Percentiles rank a stretch among this genome's conserved stretches.
phyloP scores from a whole-genome alignment of 805 yeast genomes.

The Saccharomycopsis babjevae region DNA sequence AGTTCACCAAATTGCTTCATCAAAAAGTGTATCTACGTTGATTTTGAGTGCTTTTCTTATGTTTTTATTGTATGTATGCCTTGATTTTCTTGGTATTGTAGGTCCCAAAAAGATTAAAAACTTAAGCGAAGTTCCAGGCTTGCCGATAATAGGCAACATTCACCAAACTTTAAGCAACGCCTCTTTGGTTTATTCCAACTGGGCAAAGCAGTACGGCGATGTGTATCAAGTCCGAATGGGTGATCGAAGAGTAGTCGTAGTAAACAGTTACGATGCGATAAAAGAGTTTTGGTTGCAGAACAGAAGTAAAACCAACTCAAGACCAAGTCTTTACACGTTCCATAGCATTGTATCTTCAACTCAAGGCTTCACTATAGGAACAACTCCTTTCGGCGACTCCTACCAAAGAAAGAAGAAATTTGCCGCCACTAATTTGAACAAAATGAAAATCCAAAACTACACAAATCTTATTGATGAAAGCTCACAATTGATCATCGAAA shows the following conservation, averaged over 20 bases:
- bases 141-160: slow-evolving; percentile 44
- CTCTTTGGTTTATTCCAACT: slow-evolving; percentile 34
- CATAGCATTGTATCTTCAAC: slow-evolving; percentile 48
- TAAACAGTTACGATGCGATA: slow-evolving; percentile 52
- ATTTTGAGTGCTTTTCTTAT: background rate
- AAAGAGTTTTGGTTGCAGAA: slow-evolving; percentile 41
- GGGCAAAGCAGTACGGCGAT: slow-evolving; percentile 35
- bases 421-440: slow-evolving; percentile 35
- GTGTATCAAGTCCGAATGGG: slow-evolving; percentile 63
- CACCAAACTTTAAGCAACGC: slow-evolving; percentile 39
- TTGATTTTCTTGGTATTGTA: slow-evolving; percentile 14
- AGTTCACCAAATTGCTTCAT: background rate
- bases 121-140: slow-evolving; percentile 34
- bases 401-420: slow-evolving; percentile 39
- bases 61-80: background rate
- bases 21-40: background rate
- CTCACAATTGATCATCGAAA: slow-evolving; percentile 22
- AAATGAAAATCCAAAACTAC: slow-evolving; percentile 26
- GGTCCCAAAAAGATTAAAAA: slow-evolving; percentile 29
- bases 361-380: slow-evolving; percentile 53
- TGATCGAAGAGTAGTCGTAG: slow-evolving; percentile 44
- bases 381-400: slow-evolving; percentile 47
- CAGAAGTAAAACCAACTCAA: slow-evolving; percentile 46
- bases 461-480: slow-evolving; percentile 31
- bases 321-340: slow-evolving; percentile 60